A percentile compares a stretch with the other conserved stretches of the same genome.
These are phyloP conservation scores for Ceratocystiopsis minuta DNA, from an alignment of 2,329 filamentous ascomycete species.

Conservation along the genomic window DNA sequence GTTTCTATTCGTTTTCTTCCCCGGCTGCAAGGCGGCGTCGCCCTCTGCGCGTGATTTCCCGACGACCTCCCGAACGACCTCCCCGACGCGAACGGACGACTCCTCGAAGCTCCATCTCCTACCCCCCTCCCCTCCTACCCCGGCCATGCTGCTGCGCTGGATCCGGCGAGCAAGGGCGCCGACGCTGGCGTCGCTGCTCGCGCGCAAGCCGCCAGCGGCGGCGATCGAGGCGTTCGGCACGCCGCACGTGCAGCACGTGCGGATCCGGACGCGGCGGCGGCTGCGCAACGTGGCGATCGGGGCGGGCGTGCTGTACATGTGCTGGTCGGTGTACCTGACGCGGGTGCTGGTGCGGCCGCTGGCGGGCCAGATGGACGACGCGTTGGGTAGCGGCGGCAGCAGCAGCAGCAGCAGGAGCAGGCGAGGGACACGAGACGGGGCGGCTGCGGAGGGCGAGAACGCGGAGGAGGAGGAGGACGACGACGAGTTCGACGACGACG, in stretches of 20 bases:
- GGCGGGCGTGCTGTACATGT: slow-evolving; percentile 7
- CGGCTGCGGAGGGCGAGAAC: too few species aligned
- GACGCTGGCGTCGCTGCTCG: not conserved
- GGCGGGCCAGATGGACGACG: slow-evolving; percentile 8
- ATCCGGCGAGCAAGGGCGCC: slow-evolving; percentile 2
- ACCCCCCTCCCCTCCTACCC: too few species aligned
- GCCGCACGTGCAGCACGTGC: slow-evolving; percentile 6
- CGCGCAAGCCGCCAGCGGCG: not conserved
- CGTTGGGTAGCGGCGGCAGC: slow-evolving; percentile 13
- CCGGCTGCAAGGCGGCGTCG: too few species aligned
- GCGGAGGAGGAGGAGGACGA: slow-evolving; percentile 3
- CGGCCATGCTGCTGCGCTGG: slow-evolving; percentile 1
- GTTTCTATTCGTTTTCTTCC: too few species aligned
- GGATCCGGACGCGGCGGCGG: slow-evolving; percentile 5
- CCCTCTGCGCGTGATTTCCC: too few species aligned
- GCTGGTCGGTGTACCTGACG: slow-evolving; percentile 20
- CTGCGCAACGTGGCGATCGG: slow-evolving; percentile 8
- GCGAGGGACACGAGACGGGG: too few species aligned
- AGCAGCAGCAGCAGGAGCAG: slow-evolving; percentile 18
- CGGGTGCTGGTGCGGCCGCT: slow-evolving; percentile 25
- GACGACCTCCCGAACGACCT: too few species aligned
- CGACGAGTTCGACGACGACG: slow-evolving; percentile 1
- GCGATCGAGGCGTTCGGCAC: not conserved
- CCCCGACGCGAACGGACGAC: too few species aligned
- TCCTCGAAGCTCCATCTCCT: too few species aligned